Evolutionary conservation across 192 early-diverging fungal genomes (phyloP), one percentile per base, ranked within the genome.

Genomic region (Coemansia sp.): DNA sequence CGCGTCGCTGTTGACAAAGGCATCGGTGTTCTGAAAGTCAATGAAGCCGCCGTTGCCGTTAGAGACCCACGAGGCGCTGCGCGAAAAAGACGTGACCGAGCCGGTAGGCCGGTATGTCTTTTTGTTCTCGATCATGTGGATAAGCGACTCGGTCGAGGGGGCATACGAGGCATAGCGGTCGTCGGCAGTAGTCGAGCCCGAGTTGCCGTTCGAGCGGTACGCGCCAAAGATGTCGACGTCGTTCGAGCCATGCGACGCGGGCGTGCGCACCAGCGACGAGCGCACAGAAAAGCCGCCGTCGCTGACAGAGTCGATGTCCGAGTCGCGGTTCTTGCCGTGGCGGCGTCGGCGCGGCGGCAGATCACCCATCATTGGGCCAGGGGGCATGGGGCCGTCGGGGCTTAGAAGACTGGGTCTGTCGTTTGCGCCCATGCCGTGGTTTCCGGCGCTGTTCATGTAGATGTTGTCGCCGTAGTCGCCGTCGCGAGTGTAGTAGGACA

Each of bases 121-220:
- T 57, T 86, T 89, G 71, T 82, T 87, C 70, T 90, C 85, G 13
- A 90, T 68, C 62, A 87, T 71, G 34, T 86, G 84, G 29, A 88
- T 75, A 47, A 88, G 83, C 2, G 89, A 87, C 27, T 88, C 89
- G 16, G 86, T 84, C 0, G 89, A 89, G 1, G 89, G 83, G 6
- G 85, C 86, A 29, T 85, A 90, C 0, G 80, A 81, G 29, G 84
- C 87, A 61, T 90, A 90, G 45, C 89, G 84, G 10, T 85, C 85
- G 36, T 88, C 87, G 23, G 84, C 87, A 16, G 74, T 69, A 8
- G 64, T 56, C 25, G 59, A 53, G 25, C 68, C 72, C 19, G 60
- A 53, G 50, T 58, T 30, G 14, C 56, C 49, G 19, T 64, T 75
- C 47, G 57, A 52, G 23, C 87, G 82, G 66, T 79, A 79, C 9